Evolutionary conservation across 2,329 filamentous ascomycete species (phyloP).

Genomic region (Colletotrichum lentis): DNA sequence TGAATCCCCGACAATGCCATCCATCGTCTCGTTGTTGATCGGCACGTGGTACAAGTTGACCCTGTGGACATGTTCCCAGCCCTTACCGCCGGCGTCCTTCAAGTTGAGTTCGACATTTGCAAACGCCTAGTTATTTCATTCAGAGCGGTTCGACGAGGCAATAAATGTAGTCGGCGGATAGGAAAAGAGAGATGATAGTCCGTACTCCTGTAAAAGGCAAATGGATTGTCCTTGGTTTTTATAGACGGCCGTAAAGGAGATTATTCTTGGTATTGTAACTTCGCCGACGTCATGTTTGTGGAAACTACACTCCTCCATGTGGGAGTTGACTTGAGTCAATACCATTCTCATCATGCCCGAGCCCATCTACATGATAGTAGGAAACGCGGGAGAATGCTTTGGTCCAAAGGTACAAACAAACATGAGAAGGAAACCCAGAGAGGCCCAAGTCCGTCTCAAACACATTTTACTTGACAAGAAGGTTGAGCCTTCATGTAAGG

Average conservation of each 20-base stretch:
- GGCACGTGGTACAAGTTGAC: constrained; percentile 57
- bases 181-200: background rate
- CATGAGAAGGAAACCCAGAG: background rate
- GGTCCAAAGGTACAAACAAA: no score
- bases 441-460: background rate
- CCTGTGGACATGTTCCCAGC: constrained; percentile 63
- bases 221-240: background rate
- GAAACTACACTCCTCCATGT: constrained; percentile 1
- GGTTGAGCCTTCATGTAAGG: background rate
- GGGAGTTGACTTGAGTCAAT: background rate
- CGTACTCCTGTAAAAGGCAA: background rate
- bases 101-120: constrained; percentile 63
- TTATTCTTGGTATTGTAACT: no score
- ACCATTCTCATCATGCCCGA: no score
- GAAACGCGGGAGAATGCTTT: no score
- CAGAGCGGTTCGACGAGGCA: background rate
- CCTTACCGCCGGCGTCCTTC: constrained; percentile 61
- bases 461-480: background rate
- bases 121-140: no score
- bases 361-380: background rate
- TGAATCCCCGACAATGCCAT: constrained; percentile 55
- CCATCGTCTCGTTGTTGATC: constrained; percentile 51
- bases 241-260: background rate
- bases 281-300: background rate
- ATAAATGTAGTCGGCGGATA: background rate